Conservation (phyloP, 2,329 filamentous ascomycete genomes). For the Nemania sp. region DNA sequence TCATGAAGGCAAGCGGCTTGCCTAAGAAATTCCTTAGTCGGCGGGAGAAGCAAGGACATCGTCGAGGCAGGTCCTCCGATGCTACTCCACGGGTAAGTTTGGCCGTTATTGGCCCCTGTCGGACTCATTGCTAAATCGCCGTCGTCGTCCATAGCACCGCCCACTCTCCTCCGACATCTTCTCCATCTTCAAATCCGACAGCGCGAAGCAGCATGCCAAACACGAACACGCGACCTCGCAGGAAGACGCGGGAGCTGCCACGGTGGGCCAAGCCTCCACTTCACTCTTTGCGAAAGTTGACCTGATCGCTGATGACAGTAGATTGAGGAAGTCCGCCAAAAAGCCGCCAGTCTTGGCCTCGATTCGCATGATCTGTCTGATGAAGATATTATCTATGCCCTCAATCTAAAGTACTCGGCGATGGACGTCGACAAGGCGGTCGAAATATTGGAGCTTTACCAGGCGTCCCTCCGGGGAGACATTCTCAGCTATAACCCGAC, state of each 20-base stretch:
- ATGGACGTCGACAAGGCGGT: conserved; percentile 75
- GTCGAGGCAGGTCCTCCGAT: conserved; percentile 59
- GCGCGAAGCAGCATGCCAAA: conserved; percentile 57
- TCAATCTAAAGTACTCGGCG: conserved; percentile 64
- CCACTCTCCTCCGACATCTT: conserved; percentile 61
- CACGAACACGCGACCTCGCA: conserved; percentile 47
- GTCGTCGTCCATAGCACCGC: conserved; percentile 47
- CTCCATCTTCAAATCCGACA: conserved; percentile 66
- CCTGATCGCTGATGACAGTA: conserved; percentile 27
- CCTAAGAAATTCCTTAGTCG: conserved; percentile 70
- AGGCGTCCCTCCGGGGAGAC: conserved; percentile 79
- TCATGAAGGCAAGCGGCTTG: conserved; percentile 54
- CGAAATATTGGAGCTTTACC: conserved; percentile 75
- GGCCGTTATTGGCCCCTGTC: neutral
- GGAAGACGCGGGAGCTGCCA: conserved; percentile 49
- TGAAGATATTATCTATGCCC: conserved; percentile 61
- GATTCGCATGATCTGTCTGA: conserved; percentile 47
- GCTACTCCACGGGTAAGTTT: conserved; percentile 54
- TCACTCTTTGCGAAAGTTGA: neutral
- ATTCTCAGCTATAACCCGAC: conserved; percentile 74
- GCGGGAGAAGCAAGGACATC: conserved; percentile 65
- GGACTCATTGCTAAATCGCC: no score
- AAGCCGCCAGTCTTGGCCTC: conserved; percentile 47
- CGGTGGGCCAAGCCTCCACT: conserved; percentile 37
- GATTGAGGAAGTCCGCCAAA: conserved; percentile 41